phyloP scores from a whole-genome alignment of 768 basidiomycete genomes.

The Clathrus columnatus region DNA sequence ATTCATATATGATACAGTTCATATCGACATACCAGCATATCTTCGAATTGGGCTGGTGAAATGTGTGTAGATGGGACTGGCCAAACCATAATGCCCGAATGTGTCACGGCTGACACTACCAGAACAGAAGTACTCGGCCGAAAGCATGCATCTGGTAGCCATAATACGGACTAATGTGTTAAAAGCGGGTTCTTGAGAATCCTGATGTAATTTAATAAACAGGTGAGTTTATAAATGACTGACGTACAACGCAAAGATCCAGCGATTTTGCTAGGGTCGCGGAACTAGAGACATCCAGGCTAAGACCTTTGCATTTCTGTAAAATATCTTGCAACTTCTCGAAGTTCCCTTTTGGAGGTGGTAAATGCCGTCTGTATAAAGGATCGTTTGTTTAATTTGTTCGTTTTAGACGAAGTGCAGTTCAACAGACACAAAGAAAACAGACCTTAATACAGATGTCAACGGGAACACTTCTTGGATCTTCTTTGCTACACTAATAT shows the following conservation, averaged over 20 bases:
- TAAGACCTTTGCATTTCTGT: constrained; percentile 72
- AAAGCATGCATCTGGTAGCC: constrained; percentile 97
- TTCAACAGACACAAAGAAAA: neutral
- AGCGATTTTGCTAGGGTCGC: constrained; percentile 81
- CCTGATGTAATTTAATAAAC: constrained; percentile 35
- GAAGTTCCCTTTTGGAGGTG: constrained; percentile 89
- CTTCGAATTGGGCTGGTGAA: constrained; percentile 97
- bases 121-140: constrained; percentile 96
- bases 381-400: neutral
- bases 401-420: constrained; percentile 6
- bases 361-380: constrained; percentile 65
- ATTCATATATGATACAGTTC: neutral
- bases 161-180: constrained; percentile 98
- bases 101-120: constrained; percentile 88
- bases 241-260: constrained; percentile 74
- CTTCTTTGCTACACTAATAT: constrained; percentile 84
- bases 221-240: neutral
- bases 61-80: constrained; percentile 94
- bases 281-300: constrained; percentile 84
- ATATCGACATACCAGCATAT: constrained; percentile 63
- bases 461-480: constrained; percentile 94
- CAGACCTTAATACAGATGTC: constrained; percentile 82
- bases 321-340: constrained; percentile 93
- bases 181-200: constrained; percentile 77
- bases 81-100: constrained; percentile 97